A percentile compares a stretch with the other conserved stretches of the same genome.
These are phyloP conservation scores for Dysphania ambrosioides DNA, from an alignment of 148 eudicot species.

Conservation along the genomic window DNA sequence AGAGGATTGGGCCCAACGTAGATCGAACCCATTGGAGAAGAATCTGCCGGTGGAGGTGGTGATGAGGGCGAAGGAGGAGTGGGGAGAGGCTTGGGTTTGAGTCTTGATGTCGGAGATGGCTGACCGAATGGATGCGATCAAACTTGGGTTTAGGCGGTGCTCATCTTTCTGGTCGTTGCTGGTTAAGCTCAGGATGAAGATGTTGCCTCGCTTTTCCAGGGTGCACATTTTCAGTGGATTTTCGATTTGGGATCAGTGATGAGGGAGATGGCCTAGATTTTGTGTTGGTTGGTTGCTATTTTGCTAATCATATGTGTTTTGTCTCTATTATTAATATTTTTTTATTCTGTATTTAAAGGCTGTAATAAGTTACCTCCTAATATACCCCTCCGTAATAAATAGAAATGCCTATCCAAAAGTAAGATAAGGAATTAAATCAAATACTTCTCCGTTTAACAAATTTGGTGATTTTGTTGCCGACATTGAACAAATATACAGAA, in stretches of 20 bases:
- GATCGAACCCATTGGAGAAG: conserved; percentile 36
- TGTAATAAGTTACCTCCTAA: no score
- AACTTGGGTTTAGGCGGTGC: conserved; percentile 39
- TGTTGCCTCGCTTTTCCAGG: conserved; percentile 33
- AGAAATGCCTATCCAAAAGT: no score
- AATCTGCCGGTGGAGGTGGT: conserved; percentile 34
- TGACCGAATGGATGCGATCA: conserved; percentile 34
- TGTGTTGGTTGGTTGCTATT: no score
- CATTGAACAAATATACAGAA: no score
- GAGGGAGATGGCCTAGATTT: no score
- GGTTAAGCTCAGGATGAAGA: conserved; percentile 44
- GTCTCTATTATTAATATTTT: no score
- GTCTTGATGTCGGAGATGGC: conserved; percentile 33
- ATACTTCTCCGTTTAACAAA: no score
- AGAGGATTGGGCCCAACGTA: conserved; percentile 25
- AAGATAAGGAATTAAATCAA: no score
- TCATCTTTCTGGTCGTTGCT: conserved; percentile 28
- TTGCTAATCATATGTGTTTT: no score
- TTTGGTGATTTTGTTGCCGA: no score
- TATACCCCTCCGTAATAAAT: no score
- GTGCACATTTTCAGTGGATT: conserved; percentile 28
- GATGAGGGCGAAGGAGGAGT: conserved; percentile 24
- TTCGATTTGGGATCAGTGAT: not conserved
- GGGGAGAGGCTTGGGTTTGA: conserved; percentile 16
- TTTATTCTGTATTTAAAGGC: no score